These are phyloP conservation scores for Geranium rotundifolium DNA, from an alignment of 345 rosid species.

Conservation along the genomic window DNA sequence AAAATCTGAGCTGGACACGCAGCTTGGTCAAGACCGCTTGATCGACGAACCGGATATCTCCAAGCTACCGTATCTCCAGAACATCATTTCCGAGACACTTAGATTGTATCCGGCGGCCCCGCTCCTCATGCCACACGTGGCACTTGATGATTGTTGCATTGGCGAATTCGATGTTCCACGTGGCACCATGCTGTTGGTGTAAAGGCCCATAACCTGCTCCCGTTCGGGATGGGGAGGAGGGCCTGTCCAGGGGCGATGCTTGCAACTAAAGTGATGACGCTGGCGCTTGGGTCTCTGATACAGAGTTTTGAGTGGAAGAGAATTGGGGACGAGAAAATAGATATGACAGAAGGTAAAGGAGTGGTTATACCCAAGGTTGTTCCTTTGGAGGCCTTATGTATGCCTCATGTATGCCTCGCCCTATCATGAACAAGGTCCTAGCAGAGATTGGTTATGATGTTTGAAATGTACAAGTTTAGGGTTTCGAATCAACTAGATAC, in stretches of 20 bases:
- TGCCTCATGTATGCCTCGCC: slow-evolving; percentile 11
- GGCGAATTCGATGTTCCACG: slow-evolving; percentile 35
- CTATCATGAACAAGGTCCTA: slow-evolving; percentile 5
- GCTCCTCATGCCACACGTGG: slow-evolving; percentile 21
- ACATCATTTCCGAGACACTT: slow-evolving; percentile 28
- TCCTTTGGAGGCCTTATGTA: slow-evolving; percentile 9
- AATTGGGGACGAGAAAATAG: slow-evolving; percentile 5
- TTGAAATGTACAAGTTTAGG: too few relatives aligned
- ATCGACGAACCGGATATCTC: slow-evolving; percentile 25
- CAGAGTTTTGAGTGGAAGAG: slow-evolving; percentile 15
- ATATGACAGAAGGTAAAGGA: slow-evolving; percentile 12
- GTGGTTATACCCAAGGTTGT: slow-evolving; percentile 8
- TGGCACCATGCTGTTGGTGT: slow-evolving; percentile 25
- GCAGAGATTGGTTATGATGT: too few relatives aligned
- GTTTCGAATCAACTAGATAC: too few relatives aligned
- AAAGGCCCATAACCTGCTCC: slow-evolving; percentile 18
- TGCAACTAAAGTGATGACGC: slow-evolving; percentile 11
- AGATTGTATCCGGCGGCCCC: slow-evolving; percentile 32
- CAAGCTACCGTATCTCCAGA: slow-evolving; percentile 29
- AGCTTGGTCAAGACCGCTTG: slow-evolving; percentile 18
- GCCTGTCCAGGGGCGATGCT: slow-evolving; percentile 8
- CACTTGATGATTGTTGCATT: slow-evolving; percentile 31
- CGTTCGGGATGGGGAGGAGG: slow-evolving; percentile 33
- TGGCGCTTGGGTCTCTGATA: slow-evolving; percentile 15
- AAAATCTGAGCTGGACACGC: slow-evolving; percentile 16